Base-by-base conservation (phyloP, 2,329 filamentous ascomycete genomes). In the Rasamsonia emersonii region DNA sequence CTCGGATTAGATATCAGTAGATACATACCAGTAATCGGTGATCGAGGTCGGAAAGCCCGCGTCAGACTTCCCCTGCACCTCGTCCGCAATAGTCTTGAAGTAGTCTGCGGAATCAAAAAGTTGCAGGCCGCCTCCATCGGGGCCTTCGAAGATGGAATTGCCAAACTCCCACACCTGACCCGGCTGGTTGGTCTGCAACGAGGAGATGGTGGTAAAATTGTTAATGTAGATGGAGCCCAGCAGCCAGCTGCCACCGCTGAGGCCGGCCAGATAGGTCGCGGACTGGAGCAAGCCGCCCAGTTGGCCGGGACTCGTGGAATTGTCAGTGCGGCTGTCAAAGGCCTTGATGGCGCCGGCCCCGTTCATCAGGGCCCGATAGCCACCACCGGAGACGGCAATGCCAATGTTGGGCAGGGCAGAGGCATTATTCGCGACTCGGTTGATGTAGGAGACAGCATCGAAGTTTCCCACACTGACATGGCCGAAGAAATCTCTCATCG, bases 171-270 rank as follows among this genome's bases (percentile, higher is more conserved):
- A 83, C 1, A 81, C 53, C 9, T 61, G 59, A 4, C 61, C 63
- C 3, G 50, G 38, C 3, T 49, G 47, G 5, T 69, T 62, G 20
- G 67, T 52, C 15, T 66, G 58, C 30, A 85, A 68, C 39, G 58
- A 55, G 31, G 70, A 56, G 3, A 86, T 72, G 0, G 77, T 75
- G 5, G 77, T 80, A 54, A 85, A 93, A 62, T 93, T 93, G 54
- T 79, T 78, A 46, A 77, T 65, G 38, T 75, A 88, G 7, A 93
- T 64, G 33, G 80, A 85, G n/a, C 84, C 83, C 4, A 93, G 73
- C 11, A 93, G 67, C 86, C 86, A 93, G 31, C 79, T 76, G 33
- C 86, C 86, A 18, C 86, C 86, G 5, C 83, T 89, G 3, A 93
- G 67, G 6, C 84, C 86, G 2, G 84, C 70, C 9, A 93, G 56